Base-by-base conservation (phyloP, 2,329 filamentous ascomycete genomes). In the Fusarium ramigenum region DNA sequence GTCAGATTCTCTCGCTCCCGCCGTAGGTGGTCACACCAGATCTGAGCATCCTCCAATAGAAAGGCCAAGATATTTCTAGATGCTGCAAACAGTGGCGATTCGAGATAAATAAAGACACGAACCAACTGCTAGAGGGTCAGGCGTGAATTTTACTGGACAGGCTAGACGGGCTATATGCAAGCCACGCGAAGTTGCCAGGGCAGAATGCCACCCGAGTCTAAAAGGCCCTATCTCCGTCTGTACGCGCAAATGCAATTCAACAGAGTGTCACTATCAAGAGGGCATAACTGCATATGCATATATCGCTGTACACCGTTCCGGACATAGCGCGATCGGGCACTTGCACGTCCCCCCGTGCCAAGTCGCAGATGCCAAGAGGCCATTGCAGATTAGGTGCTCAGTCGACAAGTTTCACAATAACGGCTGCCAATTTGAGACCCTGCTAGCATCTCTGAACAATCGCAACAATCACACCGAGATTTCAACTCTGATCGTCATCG, bases 81-180 rank as follows among this genome's bases (percentile, higher is more conserved):
- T 56, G 44, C 58, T 54, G 53, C 46, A 63, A 60, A 21, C 59
- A 53, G 44, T 52, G 66, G 65, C 25, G 36, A 59, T 37, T 36
- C 36, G 52, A 53, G 42, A 50, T 63, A 69, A 70, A 70, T 70
- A 69, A 69, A 69, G 66, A 65, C 40, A 70, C 66, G 30, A 69
- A 53, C 46, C 36, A 23, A 37, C 39, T 49, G 25, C n/a, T 16
- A 65, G 66, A 69, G 66, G 66, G 66, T 60, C 60, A 59, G 52
- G 32, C 14, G 36, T 43, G 9, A 21, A 65, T 3, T 2, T n/a
- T n/a, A 69, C 30, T 69, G 66, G 66, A n/a, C 18, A 39, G 50
- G 23, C n/a, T 28, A 23, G 65, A 34, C 18, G 30, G 56, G 37
- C 25, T 28, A 23, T 19, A 69, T 57, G 58, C 59, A 69, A 58